Evolutionary conservation across 495 filamentous ascomycete species (phyloP), one percentile per base, ranked within the genome.

Genomic region (Neohortaea acidophila): DNA sequence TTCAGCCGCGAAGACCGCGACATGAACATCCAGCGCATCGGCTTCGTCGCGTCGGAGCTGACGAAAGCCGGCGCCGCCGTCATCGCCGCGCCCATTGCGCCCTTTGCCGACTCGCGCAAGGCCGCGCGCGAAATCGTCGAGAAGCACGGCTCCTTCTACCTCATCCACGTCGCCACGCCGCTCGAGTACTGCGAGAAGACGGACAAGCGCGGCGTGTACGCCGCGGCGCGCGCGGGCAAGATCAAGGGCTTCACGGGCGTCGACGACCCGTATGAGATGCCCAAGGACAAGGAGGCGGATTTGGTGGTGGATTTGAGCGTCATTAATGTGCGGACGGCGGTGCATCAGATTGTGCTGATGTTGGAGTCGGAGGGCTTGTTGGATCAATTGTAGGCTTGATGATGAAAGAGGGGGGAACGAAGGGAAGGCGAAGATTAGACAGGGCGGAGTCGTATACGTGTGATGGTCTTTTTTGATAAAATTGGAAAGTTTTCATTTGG

Each of bases 241-340:
- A 92, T 97, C 64, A 89, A 84, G 75, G 85, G 85, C 22, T 97
- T 97, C 68, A 97, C 89, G 21, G 89, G 89, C 52, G 89, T 97
- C 41, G 89, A 97, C 60, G 89, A 94, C 60, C 85, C 89, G 39
- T 97, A 96, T 58, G 89, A 97, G 74, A 54, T 59, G 43, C 89
- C 89, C 3, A 52, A 58, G 37, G 89, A 87, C 62, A 53, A 59
- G 41, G 89, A 91, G 64, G 70, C 84, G 21, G 71, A 94, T 57
- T 66, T 97, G 40, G 72, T 73, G 20, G 87, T 96, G 7, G 84
- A 96, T 60, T 57, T 72, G 41, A 76, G 80, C 65, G 84, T 76
- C 70, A 82, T 78, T 60, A 80, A 69, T 43, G 85, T 97, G 29
- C 73, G 91, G 60, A 86, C 78, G 44, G 84, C 84, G 38, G 89